phyloP scores from a whole-genome alignment of 352 stramenopile genomes.

The Pseudoperonospora humuli region DNA sequence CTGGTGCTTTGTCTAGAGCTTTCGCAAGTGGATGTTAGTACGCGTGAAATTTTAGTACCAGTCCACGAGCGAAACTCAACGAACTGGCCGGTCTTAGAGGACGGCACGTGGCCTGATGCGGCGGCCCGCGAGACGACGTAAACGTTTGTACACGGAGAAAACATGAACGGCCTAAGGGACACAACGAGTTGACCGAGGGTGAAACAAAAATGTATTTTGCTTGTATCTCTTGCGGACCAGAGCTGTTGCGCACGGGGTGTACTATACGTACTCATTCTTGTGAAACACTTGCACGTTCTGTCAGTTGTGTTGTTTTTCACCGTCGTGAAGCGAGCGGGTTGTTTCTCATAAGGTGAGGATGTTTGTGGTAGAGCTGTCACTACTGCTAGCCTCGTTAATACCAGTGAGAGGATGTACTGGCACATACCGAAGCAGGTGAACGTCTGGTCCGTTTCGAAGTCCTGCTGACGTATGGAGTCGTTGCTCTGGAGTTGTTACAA shows the following conservation, averaged over 20 bases:
- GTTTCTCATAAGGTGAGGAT: slow-evolving; percentile 55
- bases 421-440: slow-evolving; percentile 87
- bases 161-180: slow-evolving; percentile 18
- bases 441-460: no score
- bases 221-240: slow-evolving; percentile 30
- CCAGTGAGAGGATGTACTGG: slow-evolving; percentile 24
- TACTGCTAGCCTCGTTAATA: slow-evolving; percentile 10
- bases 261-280: slow-evolving; percentile 3
- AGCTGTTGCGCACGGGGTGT: not conserved
- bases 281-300: not conserved
- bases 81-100: slow-evolving; percentile 71
- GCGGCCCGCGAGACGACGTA: slow-evolving; percentile 25
- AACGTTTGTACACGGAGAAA: slow-evolving; percentile 25
- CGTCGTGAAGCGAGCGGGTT: not conserved
- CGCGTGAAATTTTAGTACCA: slow-evolving; percentile 74
- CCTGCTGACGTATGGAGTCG: no score
- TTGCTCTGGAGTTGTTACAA: no score
- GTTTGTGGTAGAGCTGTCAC: slow-evolving; percentile 23
- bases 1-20: slow-evolving; percentile 41
- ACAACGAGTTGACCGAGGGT: slow-evolving; percentile 21
- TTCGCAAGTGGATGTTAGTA: slow-evolving; percentile 56
- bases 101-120: slow-evolving; percentile 58
- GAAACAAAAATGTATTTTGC: slow-evolving; percentile 53
- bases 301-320: not conserved
- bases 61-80: slow-evolving; percentile 51